phyloP scores from a whole-genome alignment of 768 basidiomycete species.

The Boletus coccyginus region DNA sequence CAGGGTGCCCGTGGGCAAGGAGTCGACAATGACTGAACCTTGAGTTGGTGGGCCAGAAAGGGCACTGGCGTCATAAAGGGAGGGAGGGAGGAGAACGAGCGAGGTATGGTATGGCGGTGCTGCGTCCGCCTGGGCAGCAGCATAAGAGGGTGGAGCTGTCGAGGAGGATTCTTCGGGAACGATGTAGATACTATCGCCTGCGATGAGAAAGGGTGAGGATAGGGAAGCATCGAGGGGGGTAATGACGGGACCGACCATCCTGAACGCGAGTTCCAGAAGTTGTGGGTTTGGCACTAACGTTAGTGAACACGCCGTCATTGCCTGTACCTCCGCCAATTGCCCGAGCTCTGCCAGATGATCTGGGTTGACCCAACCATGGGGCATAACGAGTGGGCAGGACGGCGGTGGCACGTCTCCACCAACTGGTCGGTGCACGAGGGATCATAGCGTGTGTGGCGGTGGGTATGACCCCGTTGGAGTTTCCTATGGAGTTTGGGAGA shows the following conservation, averaged over 20 bases:
- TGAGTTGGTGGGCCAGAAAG: conserved; percentile 36
- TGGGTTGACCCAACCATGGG: conserved; percentile 41
- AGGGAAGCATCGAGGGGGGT: neutral
- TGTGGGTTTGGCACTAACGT: conserved; percentile 84
- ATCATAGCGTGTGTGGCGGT: conserved; percentile 36
- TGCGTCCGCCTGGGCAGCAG: conserved; percentile 88
- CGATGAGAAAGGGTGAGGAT: conserved; percentile 1
- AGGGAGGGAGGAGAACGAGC: conserved; percentile 81
- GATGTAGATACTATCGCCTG: conserved; percentile 69
- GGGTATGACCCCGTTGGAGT: conserved; percentile 71
- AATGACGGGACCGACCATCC: conserved; percentile 40
- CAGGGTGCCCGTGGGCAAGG: conserved; percentile 75
- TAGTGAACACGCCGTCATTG: conserved; percentile 94
- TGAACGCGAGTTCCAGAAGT: conserved; percentile 54
- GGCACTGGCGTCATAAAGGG: conserved; percentile 37
- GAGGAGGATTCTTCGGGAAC: conserved; percentile 82
- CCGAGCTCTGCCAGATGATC: conserved; percentile 33
- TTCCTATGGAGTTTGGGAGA: conserved; percentile 69
- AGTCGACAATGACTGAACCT: conserved; percentile 88
- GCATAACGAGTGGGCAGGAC: conserved; percentile 55
- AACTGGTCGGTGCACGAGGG: conserved; percentile 32
- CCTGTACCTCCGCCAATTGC: conserved; percentile 59
- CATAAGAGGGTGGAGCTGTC: conserved; percentile 90
- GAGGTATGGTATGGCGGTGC: conserved; percentile 98
- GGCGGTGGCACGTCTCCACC: conserved; percentile 55